phyloP scores from a whole-genome alignment of 495 filamentous ascomycete genomes.

The Tuber magnatum region DNA sequence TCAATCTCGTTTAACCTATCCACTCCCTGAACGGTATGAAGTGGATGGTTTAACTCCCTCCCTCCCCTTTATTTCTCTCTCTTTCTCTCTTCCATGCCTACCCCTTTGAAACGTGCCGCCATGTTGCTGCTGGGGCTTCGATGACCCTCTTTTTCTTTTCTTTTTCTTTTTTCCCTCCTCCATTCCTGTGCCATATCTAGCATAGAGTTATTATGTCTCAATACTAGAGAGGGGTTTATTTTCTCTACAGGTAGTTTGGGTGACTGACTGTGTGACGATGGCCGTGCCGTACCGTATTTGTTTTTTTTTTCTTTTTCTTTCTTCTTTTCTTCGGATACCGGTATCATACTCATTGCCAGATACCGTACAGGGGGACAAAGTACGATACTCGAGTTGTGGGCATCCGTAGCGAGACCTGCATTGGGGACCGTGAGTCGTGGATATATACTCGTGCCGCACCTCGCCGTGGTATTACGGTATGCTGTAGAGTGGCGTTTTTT shows the following conservation, averaged over 20 bases:
- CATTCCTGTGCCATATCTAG: too few relatives aligned
- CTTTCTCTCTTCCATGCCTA: background rate
- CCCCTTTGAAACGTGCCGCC: background rate
- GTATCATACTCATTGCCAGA: background rate
- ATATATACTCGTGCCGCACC: too few relatives aligned
- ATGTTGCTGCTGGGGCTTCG: background rate
- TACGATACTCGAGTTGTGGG: background rate
- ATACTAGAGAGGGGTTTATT: background rate
- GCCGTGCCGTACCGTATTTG: too few relatives aligned
- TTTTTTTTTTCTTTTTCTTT: background rate
- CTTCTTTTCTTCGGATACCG: too few relatives aligned
- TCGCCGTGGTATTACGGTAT: background rate
- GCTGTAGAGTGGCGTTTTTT: background rate
- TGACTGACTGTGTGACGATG: background rate
- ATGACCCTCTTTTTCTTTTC: background rate
- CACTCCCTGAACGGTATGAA: background rate
- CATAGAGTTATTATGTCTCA: background rate
- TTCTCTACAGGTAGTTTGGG: too few relatives aligned
- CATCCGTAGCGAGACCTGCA: background rate
- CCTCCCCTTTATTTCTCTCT: background rate
- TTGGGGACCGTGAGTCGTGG: background rate
- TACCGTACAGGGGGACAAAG: too few relatives aligned
- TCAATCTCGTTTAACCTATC: background rate
- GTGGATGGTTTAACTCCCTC: background rate
- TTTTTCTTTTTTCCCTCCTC: background rate